Base-by-base conservation (phyloP, 495 filamentous ascomycete species). In the Podospora comata region DNA sequence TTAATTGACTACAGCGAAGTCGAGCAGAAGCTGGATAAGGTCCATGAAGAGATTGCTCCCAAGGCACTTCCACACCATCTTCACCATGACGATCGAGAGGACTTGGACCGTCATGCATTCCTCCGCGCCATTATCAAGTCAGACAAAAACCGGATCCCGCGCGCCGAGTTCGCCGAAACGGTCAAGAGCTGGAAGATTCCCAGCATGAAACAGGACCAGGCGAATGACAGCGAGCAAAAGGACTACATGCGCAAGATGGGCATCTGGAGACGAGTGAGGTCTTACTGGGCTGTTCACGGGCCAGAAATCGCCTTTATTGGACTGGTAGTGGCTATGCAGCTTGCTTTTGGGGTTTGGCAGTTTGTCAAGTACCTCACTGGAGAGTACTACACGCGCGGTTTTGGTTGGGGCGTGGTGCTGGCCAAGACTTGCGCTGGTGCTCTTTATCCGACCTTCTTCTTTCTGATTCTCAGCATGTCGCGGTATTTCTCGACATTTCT, bases 401-500 rank as follows among this genome's bases (percentile, higher is more conserved):
- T 76, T 20, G 79, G 79, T 58, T 81, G 79, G 79, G 79, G 79
- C 26, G 73, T 78, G 32, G 73, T 77, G 2, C 54, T 79, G 23
- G 75, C 79, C 56, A 81, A 81, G 67, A 74, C 74, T 6, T 74
- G 65, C 62, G 79, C 79, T 18, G 79, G 78, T n/a, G 72, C 75
- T 1, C 62, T 81, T 13, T 79, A 79, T 65, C 79, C 79, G 55
- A 81, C 79, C 26, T 67, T 81, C n/a, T 81, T 81, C 72, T 79
- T 81, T 69, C 66, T 81, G 53, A 64, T 81, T 16, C 68, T 79
- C 20, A 77, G 74, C 60, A 81, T 81, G 79, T 76, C 72, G 15
- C 68, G 78, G 54, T 78, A 76, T 53, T 75, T 79, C 27, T 69
- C 78, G 53, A 79, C 78, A 0, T 73, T 74, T 27, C 59, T 76